Conservation (phyloP, 2,329 filamentous ascomycete genomes). For the Juglanconis juglandina region DNA sequence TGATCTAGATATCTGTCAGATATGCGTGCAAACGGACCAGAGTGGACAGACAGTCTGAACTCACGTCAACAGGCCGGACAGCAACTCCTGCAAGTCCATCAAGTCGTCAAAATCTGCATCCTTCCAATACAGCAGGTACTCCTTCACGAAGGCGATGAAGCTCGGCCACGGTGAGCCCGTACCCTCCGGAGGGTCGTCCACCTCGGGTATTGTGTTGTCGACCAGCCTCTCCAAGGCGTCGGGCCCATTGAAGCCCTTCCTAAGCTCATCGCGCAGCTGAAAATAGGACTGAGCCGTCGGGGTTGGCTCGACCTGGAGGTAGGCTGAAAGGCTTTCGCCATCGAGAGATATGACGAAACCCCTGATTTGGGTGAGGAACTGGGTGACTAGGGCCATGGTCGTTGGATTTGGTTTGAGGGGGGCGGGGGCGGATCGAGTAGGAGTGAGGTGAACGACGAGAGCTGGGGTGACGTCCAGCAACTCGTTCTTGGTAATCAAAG, state of each 20-base stretch:
- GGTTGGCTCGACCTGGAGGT: slow-evolving; percentile 72
- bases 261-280: slow-evolving; percentile 65
- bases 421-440: too few relatives aligned
- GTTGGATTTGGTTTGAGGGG: not conserved
- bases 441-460: not conserved
- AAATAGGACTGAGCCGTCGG: slow-evolving; percentile 57
- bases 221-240: slow-evolving; percentile 59
- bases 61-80: slow-evolving; percentile 73
- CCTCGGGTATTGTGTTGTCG: slow-evolving; percentile 60
- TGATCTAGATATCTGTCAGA: slow-evolving; percentile 49
- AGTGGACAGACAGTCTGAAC: slow-evolving; percentile 28
- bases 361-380: slow-evolving; percentile 66
- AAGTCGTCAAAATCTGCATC: slow-evolving; percentile 76
- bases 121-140: slow-evolving; percentile 77
- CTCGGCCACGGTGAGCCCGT: slow-evolving; percentile 68
- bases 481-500: not conserved
- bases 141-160: slow-evolving; percentile 74
- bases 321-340: slow-evolving; percentile 63
- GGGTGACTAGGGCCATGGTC: slow-evolving; percentile 59
- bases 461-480: not conserved
- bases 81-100: slow-evolving; percentile 68
- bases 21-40: not conserved
- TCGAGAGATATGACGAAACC: slow-evolving; percentile 60
- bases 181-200: slow-evolving; percentile 61
- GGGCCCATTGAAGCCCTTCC: slow-evolving; percentile 44